Evolutionary conservation across 2,329 filamentous ascomycete species (phyloP), one percentile per base, ranked within the genome.

Genomic region (Aspergillus sergii): DNA sequence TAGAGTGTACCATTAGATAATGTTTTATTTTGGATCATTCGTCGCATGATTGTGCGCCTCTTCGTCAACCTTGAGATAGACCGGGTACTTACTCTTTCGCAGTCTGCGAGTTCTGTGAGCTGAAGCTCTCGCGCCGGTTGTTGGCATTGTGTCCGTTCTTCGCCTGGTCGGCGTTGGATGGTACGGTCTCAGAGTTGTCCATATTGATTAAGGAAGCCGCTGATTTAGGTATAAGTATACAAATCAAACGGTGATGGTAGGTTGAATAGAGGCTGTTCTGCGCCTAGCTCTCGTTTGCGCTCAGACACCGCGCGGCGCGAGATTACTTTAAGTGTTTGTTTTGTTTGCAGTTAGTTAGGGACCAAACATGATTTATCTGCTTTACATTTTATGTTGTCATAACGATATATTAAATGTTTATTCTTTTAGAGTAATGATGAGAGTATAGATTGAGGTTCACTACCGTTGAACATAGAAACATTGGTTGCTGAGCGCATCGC

Each of bases 21-120:
- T 28, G 9, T 12, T 21, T 23, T 39, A 39, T 55, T 32, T 39
- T 21, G 5, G 2, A 19, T 26, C 10, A 16, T 6, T 6, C 7
- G 23, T 11, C 3, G 32, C 34, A 55, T 14, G n/a, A 7, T 12
- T 23, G n/a, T 55, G 32, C 9, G 8, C 21, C 23, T 36, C 32
- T 14, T 9, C 19, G 32, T 32, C 21, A 26, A 28, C 21, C 3
- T 23, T 16, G 28, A n/a, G 19, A 51, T 51, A 3, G 4, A 16
- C n/a, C 12, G 4, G 30, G 9, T 43, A 62, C 73, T 66, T 81
- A 91, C 86, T 92, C 89, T 64, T 87, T 88, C 36, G 90, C 90
- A 19, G 90, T 93, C 70, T 92, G 90, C 1, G 90, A 92, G 60
- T 85, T 81, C 55, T 88, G 83, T 0, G 86, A 88, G 55, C 69